Conservation (phyloP, 345 rosid genomes). For the Gossypioides kirkii region DNA sequence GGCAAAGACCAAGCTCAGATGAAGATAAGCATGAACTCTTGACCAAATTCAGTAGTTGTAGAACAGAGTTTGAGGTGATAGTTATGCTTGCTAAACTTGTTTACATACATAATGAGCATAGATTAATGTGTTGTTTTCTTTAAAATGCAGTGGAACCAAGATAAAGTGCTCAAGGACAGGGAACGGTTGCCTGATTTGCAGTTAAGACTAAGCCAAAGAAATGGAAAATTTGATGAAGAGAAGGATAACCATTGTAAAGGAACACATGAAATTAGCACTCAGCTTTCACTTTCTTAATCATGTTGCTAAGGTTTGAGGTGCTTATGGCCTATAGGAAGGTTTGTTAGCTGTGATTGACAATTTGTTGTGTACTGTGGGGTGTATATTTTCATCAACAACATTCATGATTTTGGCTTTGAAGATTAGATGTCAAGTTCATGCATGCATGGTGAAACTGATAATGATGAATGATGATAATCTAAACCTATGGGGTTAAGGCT, state of each 20-base stretch:
- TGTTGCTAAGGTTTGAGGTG: not conserved
- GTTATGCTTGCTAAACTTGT: too few species aligned
- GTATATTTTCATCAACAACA: not conserved
- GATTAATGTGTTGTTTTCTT: not conserved
- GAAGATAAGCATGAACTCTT: slow-evolving; percentile 6
- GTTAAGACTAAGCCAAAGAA: slow-evolving; percentile 36
- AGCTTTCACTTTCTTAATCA: slow-evolving; percentile 40
- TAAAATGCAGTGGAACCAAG: slow-evolving; percentile 22
- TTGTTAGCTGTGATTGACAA: not conserved
- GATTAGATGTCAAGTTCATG: not conserved
- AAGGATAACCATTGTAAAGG: slow-evolving; percentile 17
- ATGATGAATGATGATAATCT: not conserved
- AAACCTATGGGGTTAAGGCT: not conserved
- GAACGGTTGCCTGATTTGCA: slow-evolving; percentile 38
- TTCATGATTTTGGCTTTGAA: not conserved
- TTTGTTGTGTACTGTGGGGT: not conserved
- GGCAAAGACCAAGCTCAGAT: not conserved
- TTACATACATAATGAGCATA: too few species aligned
- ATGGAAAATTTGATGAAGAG: slow-evolving; percentile 22
- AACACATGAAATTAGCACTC: slow-evolving; percentile 34
- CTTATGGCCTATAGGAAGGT: not conserved
- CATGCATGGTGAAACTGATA: not conserved
- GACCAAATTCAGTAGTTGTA: slow-evolving; percentile 13
- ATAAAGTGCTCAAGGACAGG: slow-evolving; percentile 22
- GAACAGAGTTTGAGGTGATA: slow-evolving; percentile 20